Evolutionary conservation across 1,284 basidiomycete genomes (phyloP).

Genomic region (Lentinus polychrous): DNA sequence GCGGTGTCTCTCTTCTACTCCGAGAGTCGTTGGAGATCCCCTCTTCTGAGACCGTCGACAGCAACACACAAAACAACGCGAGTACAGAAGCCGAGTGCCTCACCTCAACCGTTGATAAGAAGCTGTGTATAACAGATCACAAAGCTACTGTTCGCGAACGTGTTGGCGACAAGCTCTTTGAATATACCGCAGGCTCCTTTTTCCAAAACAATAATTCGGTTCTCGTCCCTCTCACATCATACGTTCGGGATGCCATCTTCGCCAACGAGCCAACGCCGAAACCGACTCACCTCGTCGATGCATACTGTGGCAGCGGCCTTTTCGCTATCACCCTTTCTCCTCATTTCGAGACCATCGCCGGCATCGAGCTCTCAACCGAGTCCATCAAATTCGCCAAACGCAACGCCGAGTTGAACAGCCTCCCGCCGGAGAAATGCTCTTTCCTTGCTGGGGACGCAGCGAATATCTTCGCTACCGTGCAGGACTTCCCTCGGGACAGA

Average conservation of each 20-base stretch:
- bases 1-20: slow-evolving; percentile 86
- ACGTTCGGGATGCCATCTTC: slow-evolving; percentile 76
- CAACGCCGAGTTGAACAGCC: slow-evolving; percentile 75
- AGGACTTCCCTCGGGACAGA: slow-evolving; percentile 56
- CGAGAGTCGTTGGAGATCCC: slow-evolving; percentile 69
- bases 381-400: slow-evolving; percentile 76
- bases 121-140: slow-evolving; percentile 82
- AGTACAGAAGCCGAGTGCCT: slow-evolving; percentile 14
- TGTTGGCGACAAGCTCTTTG: slow-evolving; percentile 78
- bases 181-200: slow-evolving; percentile 86
- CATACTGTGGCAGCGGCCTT: slow-evolving; percentile 88
- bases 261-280: slow-evolving; percentile 13
- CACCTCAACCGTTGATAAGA: slow-evolving; percentile 37
- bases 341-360: slow-evolving; percentile 75
- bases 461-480: slow-evolving; percentile 60
- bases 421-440: slow-evolving; percentile 39
- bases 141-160: slow-evolving; percentile 78
- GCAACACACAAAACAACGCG: background rate
- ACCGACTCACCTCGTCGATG: slow-evolving; percentile 84
- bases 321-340: slow-evolving; percentile 87
- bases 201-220: slow-evolving; percentile 99
- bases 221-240: slow-evolving; percentile 74
- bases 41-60: background rate
- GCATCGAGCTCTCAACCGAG: slow-evolving; percentile 80
- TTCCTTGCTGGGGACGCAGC: slow-evolving; percentile 70